Evolutionary conservation across 169 alveolate genomes (phyloP).

Genomic region (Fabrea salina): DNA sequence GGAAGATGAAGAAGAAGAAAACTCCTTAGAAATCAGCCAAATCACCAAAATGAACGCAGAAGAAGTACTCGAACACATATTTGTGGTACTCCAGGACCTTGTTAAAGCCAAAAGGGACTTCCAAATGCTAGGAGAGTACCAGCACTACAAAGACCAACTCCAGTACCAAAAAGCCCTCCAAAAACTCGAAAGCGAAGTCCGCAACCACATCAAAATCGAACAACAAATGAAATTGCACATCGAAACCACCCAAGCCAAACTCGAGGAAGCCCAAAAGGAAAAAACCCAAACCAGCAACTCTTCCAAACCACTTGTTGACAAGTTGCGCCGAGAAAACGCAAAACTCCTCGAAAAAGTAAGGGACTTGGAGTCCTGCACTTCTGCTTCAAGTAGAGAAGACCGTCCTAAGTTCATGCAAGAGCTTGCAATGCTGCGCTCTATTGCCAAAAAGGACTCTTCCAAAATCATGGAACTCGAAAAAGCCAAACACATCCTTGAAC

Average conservation of each 20-base stretch:
- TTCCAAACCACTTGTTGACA: not conserved
- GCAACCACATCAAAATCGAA: constrained; percentile 50
- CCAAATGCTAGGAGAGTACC: not conserved
- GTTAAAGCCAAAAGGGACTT: not conserved
- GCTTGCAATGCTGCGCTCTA: not conserved
- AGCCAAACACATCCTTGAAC: not conserved
- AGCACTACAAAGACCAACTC: constrained; percentile 2
- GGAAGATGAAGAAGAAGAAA: not conserved
- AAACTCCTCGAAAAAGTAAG: not conserved
- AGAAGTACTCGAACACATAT: not conserved
- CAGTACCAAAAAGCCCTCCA: constrained; percentile 31
- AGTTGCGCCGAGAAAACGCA: not conserved
- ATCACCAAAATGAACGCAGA: not conserved
- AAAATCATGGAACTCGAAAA: constrained; percentile 7
- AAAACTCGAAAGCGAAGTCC: constrained; percentile 41
- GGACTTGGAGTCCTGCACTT: not conserved
- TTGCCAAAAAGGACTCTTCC: not conserved
- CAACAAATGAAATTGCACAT: constrained; percentile 49
- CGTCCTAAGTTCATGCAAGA: not conserved
- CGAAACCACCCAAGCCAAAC: constrained; percentile 36
- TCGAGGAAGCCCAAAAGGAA: constrained; percentile 40
- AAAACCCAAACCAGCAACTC: not conserved
- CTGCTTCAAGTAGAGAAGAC: not conserved
- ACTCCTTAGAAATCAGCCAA: not conserved
- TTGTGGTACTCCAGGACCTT: not conserved